Conservation (phyloP, 78 protist genomes). For the Cavenderia fasciculata region DNA sequence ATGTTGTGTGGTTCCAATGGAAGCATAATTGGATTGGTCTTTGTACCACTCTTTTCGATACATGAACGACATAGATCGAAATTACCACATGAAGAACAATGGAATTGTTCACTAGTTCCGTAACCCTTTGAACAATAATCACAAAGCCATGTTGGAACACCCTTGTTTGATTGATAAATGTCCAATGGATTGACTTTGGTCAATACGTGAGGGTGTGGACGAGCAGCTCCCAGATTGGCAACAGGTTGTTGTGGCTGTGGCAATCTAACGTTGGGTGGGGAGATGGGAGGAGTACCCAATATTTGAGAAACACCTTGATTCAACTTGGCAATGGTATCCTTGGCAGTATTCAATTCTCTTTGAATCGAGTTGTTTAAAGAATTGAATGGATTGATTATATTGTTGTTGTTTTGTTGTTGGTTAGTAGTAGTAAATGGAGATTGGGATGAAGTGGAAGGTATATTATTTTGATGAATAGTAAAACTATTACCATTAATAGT, state of each 20-base stretch:
- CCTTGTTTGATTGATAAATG: neutral
- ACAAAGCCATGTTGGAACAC: slow-evolving; percentile 2
- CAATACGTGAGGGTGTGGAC: neutral
- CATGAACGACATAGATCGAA: neutral
- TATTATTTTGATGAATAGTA: too few species aligned
- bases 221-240: neutral
- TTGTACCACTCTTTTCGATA: neutral
- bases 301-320: neutral
- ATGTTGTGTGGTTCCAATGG: neutral
- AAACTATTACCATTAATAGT: too few species aligned
- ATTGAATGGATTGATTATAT: neutral
- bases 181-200: neutral
- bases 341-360: neutral
- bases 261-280: neutral
- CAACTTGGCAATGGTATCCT: neutral
- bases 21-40: neutral
- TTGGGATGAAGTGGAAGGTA: neutral
- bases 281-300: neutral
- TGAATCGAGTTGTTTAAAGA: neutral
- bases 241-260: neutral
- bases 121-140: neutral
- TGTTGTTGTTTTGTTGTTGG: neutral
- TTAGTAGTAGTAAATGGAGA: neutral
- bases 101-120: neutral
- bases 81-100: neutral